Conservation (phyloP, 257 asterid genomes). For the Solanum corneliomulleri region DNA sequence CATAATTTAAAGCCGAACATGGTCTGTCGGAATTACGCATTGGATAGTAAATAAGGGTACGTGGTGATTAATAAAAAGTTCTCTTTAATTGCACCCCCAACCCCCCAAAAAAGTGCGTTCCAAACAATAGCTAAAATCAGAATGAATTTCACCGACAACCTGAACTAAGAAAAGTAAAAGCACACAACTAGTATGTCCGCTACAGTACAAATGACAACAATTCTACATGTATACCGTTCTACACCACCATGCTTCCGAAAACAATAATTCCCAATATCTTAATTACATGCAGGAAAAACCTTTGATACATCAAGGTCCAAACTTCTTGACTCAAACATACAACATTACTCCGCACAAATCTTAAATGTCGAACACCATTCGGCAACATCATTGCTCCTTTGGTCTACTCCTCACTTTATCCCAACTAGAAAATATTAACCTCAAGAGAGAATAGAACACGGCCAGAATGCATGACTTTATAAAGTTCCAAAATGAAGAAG, state of each 20-base stretch:
- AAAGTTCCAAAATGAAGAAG: conserved; percentile 92
- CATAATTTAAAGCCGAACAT: not conserved
- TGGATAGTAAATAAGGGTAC: not conserved
- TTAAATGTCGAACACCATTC: not conserved
- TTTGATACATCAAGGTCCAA: not conserved
- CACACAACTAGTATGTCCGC: not conserved
- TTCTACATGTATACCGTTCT: no score
- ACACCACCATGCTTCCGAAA: not conserved
- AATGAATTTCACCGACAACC: not conserved
- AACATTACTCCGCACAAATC: not conserved
- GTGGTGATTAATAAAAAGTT: not conserved
- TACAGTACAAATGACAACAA: not conserved
- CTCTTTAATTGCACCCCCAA: not conserved
- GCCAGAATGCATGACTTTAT: conserved; percentile 46
- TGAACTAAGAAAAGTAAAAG: not conserved
- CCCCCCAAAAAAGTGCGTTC: not conserved
- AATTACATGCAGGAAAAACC: not conserved
- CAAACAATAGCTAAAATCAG: not conserved
- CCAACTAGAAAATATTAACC: conserved; percentile 42
- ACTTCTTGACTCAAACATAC: not conserved
- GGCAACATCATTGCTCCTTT: conserved; percentile 4
- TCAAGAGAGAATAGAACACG: conserved; percentile 34
- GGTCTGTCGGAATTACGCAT: not conserved
- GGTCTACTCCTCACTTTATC: conserved; percentile 21
- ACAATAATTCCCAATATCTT: not conserved